Conservation (phyloP, 1,284 basidiomycete genomes). For the Melampsora larici-populina region DNA sequence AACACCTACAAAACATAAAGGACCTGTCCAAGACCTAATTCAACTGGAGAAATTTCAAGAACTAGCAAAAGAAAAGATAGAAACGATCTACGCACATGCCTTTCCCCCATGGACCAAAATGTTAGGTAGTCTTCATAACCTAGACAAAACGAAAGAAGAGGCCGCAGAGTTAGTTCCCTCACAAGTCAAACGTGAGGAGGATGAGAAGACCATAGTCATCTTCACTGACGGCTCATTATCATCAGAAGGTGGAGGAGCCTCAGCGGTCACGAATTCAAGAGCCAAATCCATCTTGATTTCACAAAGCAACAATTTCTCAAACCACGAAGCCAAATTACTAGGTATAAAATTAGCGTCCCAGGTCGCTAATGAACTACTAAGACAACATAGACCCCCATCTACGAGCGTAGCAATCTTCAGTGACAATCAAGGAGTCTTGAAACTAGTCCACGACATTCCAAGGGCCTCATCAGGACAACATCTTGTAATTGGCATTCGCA, state of each 20-base stretch:
- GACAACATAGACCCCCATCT: no score
- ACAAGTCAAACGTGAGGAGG: neutral
- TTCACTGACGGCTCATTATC: neutral
- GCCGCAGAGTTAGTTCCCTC: neutral
- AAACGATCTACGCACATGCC: neutral
- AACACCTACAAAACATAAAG: neutral
- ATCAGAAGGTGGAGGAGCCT: neutral
- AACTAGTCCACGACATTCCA: neutral
- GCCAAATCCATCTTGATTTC: neutral
- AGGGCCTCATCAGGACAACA: neutral
- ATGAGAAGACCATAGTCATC: neutral
- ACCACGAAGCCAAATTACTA: neutral
- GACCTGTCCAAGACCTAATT: neutral
- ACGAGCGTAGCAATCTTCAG: neutral
- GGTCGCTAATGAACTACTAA: neutral
- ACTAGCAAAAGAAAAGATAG: neutral
- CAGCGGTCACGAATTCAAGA: neutral
- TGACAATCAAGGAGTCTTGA: neutral
- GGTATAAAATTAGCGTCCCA: neutral
- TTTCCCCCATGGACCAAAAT: neutral
- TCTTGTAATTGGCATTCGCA: neutral
- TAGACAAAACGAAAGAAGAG: neutral
- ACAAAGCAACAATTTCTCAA: neutral
- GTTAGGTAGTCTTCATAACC: neutral
- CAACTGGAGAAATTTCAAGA: neutral